Evolutionary conservation across 2,329 filamentous ascomycete genomes (phyloP).

Genomic region (Hymenoscyphus salicellus): DNA sequence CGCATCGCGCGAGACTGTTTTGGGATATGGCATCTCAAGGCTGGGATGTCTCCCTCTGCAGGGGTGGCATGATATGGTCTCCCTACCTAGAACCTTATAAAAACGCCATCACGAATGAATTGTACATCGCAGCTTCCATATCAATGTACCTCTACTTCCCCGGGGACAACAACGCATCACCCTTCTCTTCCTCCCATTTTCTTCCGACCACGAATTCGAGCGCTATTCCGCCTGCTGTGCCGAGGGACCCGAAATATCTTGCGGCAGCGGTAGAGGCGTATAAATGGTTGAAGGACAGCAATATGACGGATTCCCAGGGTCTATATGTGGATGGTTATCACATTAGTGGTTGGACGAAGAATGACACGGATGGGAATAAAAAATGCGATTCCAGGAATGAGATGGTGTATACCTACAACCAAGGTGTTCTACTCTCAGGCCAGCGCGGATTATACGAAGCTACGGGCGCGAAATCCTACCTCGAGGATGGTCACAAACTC

Average conservation of each 20-base stretch:
- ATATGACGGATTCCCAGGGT: slow-evolving; percentile 75
- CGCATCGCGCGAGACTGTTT: slow-evolving; percentile 79
- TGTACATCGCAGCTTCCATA: slow-evolving; percentile 80
- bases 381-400: slow-evolving; percentile 78
- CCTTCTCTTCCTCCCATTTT: slow-evolving; percentile 46
- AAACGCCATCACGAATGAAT: slow-evolving; percentile 92
- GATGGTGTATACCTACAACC: slow-evolving; percentile 95
- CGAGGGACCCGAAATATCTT: slow-evolving; percentile 61
- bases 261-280: slow-evolving; percentile 75
- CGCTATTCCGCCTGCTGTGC: slow-evolving; percentile 14
- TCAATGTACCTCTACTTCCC: slow-evolving; percentile 89
- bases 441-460: slow-evolving; percentile 76
- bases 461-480: slow-evolving; percentile 68
- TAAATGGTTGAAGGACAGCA: slow-evolving; percentile 71
- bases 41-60: slow-evolving; percentile 79
- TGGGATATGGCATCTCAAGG: slow-evolving; percentile 76
- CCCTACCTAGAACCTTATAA: slow-evolving; percentile 80
- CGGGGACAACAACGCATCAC: slow-evolving; percentile 70
- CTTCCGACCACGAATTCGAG: neutral
- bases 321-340: slow-evolving; percentile 89
- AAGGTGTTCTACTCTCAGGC: slow-evolving; percentile 83
- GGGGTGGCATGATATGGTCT: slow-evolving; percentile 90
- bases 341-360: slow-evolving; percentile 60
- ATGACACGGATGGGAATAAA: slow-evolving; percentile 56
- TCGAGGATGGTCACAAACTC: slow-evolving; percentile 76